Evolutionary conservation across 306 rosid genomes (phyloP).

Genomic region (Dalbergia cochinchinensis): DNA sequence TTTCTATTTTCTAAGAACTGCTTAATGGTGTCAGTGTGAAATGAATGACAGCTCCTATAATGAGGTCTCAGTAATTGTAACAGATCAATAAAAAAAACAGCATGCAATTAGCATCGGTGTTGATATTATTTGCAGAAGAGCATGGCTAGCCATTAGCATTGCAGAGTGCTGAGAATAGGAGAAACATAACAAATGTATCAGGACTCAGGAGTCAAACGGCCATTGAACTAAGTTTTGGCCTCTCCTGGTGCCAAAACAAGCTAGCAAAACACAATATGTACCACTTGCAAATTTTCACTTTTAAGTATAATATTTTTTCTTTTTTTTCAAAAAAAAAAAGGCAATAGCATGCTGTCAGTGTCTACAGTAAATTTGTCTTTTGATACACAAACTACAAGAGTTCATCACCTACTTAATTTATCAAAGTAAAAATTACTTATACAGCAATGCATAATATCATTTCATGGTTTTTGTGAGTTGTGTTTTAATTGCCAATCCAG

Average conservation of each 20-base stretch:
- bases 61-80: neutral
- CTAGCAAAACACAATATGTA: neutral
- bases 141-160: neutral
- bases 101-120: slow-evolving; percentile 4
- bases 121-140: slow-evolving; percentile 25
- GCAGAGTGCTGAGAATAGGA: neutral
- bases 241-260: neutral
- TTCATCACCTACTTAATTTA: slow-evolving; percentile 14
- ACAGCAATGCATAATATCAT: neutral
- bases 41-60: slow-evolving; percentile 10
- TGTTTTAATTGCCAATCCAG: slow-evolving; percentile 25
- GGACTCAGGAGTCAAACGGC: slow-evolving; percentile 22
- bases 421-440: slow-evolving; percentile 20
- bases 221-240: neutral
- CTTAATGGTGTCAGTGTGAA: slow-evolving; percentile 23
- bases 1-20: slow-evolving; percentile 24
- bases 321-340: too few relatives aligned
- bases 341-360: neutral
- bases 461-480: neutral
- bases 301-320: neutral
- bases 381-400: neutral
- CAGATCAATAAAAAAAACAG: neutral
- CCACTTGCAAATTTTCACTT: neutral
- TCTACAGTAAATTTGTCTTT: neutral
- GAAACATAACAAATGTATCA: neutral